A percentile compares a stretch with the other conserved stretches of the same genome.
Evolutionary conservation across 2,329 filamentous ascomycete genomes (phyloP).

Genomic region (Cercospora sp.): DNA sequence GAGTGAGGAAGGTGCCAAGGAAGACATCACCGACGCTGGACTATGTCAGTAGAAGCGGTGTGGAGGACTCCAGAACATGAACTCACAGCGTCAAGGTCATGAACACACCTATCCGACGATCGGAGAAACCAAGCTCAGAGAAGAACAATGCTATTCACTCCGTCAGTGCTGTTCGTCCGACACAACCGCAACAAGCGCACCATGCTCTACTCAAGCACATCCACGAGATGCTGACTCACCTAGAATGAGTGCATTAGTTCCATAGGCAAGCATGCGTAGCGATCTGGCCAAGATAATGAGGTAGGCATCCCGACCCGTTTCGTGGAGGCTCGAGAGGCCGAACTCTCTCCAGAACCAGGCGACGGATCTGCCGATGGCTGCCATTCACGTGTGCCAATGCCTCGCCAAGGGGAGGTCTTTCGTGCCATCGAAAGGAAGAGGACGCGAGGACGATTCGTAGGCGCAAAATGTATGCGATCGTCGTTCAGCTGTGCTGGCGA

Average conservation of each 20-base stretch:
- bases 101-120: conserved; percentile 38
- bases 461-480: not conserved
- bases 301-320: conserved; percentile 49
- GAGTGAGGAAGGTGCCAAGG: conserved; percentile 36
- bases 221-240: conserved; percentile 22
- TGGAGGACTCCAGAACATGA: not conserved
- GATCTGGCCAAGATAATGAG: conserved; percentile 56
- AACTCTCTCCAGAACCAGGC: conserved; percentile 39
- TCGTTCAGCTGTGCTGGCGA: conserved; percentile 3
- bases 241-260: conserved; percentile 34
- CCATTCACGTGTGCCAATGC: conserved; percentile 23
- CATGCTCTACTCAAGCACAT: not conserved
- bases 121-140: conserved; percentile 36
- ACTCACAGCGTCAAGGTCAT: conserved; percentile 34
- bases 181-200: not conserved
- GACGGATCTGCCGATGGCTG: conserved; percentile 25
- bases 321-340: conserved; percentile 35
- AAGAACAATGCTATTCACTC: conserved; percentile 36
- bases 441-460: not conserved
- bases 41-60: not conserved
- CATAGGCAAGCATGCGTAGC: conserved; percentile 39
- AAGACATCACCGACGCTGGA: conserved; percentile 38
- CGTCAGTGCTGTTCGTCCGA: not conserved
- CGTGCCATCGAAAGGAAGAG: conserved; percentile 2
- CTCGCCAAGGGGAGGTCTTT: conserved; percentile 9